phyloP scores from a whole-genome alignment of 371 early-diverging fungal genomes.

The Mortierella sp. region DNA sequence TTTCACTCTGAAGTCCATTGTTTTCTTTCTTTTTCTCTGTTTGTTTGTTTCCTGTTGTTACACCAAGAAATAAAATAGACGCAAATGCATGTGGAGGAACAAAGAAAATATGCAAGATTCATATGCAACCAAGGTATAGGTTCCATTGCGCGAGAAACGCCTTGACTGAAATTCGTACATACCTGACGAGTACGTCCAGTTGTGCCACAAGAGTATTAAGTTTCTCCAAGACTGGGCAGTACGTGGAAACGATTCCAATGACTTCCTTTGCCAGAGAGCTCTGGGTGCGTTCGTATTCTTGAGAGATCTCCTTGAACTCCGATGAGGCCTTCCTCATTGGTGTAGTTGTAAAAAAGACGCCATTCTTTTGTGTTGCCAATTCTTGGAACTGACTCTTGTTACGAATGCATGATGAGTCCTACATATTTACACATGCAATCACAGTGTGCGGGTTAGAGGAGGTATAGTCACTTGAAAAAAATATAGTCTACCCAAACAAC shows the following conservation, averaged over 20 bases:
- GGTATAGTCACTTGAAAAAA: neutral
- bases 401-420: conserved; percentile 77
- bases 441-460: neutral
- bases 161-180: conserved; percentile 4
- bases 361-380: conserved; percentile 91
- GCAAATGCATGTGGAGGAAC: neutral
- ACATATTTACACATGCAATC: conserved; percentile 10
- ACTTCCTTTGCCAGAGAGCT: conserved; percentile 87
- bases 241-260: conserved; percentile 86
- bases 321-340: conserved; percentile 64
- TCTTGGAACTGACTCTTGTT: conserved; percentile 84
- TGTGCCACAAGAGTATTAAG: conserved; percentile 85
- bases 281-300: conserved; percentile 81
- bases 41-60: neutral
- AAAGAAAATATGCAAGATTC: neutral
- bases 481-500: neutral
- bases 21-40: neutral
- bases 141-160: neutral
- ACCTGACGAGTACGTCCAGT: conserved; percentile 88
- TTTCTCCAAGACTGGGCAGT: conserved; percentile 84
- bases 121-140: neutral
- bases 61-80: conserved; percentile 3
- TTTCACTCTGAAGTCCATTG: neutral
- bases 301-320: conserved; percentile 45
- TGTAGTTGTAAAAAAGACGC: conserved; percentile 89